Percentiles rank a stretch among this genome's conserved stretches.
These are phyloP conservation scores for Trichomonas vaginalis DNA, from an alignment of 208 protist species.

Conservation along the genomic window DNA sequence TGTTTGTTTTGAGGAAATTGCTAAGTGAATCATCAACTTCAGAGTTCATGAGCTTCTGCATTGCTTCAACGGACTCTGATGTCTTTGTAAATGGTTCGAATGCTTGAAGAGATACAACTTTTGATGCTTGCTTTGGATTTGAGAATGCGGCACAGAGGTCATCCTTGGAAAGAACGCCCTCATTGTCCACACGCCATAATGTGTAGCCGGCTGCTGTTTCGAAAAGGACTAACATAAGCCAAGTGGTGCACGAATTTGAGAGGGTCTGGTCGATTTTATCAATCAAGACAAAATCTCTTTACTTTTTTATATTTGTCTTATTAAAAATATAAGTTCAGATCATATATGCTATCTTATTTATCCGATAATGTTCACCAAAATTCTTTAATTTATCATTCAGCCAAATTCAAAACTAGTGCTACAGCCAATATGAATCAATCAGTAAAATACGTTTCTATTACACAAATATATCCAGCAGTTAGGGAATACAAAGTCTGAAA, in stretches of 20 bases:
- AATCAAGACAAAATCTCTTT: too few species aligned
- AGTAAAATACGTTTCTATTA: too few species aligned
- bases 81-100: conserved; percentile 61
- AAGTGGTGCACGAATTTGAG: not conserved
- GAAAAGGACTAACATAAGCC: conserved; percentile 83
- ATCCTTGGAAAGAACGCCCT: conserved; percentile 70
- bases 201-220: conserved; percentile 92
- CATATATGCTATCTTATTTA: too few species aligned
- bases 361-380: too few species aligned
- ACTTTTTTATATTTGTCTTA: too few species aligned
- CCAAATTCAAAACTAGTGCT: too few species aligned
- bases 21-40: conserved; percentile 77
- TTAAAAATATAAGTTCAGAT: too few species aligned
- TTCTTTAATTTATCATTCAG: too few species aligned
- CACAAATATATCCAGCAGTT: too few species aligned
- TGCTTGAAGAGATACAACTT: conserved; percentile 35
- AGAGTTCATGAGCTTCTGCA: conserved; percentile 77
- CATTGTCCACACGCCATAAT: conserved; percentile 79
- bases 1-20: conserved; percentile 92
- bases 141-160: conserved; percentile 56
- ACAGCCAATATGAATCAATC: too few species aligned
- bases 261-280: too few species aligned
- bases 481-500: too few species aligned
- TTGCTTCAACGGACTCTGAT: conserved; percentile 78
- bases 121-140: conserved; percentile 33